Evolutionary conservation across 805 yeast genomes (phyloP).

Genomic region (Metschnikowia anglica): DNA sequence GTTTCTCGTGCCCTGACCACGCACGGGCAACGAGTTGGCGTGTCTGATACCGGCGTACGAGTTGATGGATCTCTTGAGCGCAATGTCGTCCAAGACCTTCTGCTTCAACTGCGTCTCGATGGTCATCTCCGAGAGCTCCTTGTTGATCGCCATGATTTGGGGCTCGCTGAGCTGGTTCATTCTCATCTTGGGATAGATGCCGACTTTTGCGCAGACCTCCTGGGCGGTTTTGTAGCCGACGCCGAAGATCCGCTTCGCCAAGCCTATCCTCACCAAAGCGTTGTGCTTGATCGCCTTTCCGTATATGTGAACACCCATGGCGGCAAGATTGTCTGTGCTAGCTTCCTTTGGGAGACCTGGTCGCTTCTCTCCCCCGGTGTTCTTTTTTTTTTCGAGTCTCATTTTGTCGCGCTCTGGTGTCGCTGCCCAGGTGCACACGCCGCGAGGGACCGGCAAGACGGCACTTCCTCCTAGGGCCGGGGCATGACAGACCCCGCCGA

Average conservation of each 20-base stretch:
- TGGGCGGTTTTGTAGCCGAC: conserved; percentile 75
- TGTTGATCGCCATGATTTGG: conserved; percentile 80
- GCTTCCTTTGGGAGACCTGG: no score
- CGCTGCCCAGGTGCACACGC: neutral
- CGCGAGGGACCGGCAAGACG: neutral
- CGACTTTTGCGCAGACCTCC: conserved; percentile 79
- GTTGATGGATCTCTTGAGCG: conserved; percentile 75
- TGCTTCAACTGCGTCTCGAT: conserved; percentile 81
- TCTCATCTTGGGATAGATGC: conserved; percentile 90
- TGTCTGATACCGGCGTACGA: conserved; percentile 89
- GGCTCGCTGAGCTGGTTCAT: conserved; percentile 90
- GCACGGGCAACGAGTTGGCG: conserved; percentile 61
- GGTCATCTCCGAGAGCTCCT: conserved; percentile 78
- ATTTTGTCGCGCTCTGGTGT: neutral
- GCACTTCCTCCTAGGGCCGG: no score
- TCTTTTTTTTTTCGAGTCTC: neutral
- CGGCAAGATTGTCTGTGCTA: no score
- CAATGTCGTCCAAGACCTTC: conserved; percentile 72
- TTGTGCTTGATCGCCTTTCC: conserved; percentile 46
- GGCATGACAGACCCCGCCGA: no score
- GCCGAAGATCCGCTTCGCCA: conserved; percentile 82
- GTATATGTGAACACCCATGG: conserved; percentile 46
- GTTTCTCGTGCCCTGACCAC: conserved; percentile 89
- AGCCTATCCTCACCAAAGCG: conserved; percentile 51
- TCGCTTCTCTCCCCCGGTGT: no score